phyloP scores from a whole-genome alignment of 2,329 filamentous ascomycete genomes.

The Aspergillus fructus region DNA sequence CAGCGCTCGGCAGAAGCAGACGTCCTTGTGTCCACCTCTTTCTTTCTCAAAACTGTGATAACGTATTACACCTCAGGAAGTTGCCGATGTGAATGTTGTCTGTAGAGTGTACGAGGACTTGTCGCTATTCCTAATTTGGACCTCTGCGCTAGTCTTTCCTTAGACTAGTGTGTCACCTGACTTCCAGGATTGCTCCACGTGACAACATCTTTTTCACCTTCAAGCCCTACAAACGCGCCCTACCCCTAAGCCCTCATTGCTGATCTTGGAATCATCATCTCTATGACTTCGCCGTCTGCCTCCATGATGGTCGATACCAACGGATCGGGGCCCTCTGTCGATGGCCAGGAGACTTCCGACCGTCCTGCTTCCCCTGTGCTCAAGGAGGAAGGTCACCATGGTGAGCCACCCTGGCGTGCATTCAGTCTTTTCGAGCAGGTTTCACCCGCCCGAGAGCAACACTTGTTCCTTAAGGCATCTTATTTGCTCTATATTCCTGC shows the following conservation, averaged over 20 bases:
- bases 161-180: neutral
- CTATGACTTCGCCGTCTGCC: conserved; percentile 20
- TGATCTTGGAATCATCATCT: conserved; percentile 42
- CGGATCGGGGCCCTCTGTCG: conserved; percentile 28
- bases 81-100: neutral
- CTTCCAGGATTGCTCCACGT: neutral
- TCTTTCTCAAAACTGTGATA: too few relatives aligned
- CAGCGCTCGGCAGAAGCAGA: too few relatives aligned
- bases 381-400: conserved; percentile 29
- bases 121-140: too few relatives aligned
- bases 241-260: conserved; percentile 51
- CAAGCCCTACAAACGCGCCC: conserved; percentile 47
- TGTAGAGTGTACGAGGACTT: neutral
- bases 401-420: conserved; percentile 26
- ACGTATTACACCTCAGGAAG: too few relatives aligned
- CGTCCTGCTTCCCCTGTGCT: conserved; percentile 30
- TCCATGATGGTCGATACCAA: conserved; percentile 35
- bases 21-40: too few relatives aligned
- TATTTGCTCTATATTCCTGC: neutral
- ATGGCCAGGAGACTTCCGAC: conserved; percentile 28
- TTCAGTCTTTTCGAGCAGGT: neutral
- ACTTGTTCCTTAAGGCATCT: neutral
- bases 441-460: conserved; percentile 1
- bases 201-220: conserved; percentile 2
- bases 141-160: neutral